Conservation (phyloP, 495 filamentous ascomycete species). For the Chaetomium tenue region DNA sequence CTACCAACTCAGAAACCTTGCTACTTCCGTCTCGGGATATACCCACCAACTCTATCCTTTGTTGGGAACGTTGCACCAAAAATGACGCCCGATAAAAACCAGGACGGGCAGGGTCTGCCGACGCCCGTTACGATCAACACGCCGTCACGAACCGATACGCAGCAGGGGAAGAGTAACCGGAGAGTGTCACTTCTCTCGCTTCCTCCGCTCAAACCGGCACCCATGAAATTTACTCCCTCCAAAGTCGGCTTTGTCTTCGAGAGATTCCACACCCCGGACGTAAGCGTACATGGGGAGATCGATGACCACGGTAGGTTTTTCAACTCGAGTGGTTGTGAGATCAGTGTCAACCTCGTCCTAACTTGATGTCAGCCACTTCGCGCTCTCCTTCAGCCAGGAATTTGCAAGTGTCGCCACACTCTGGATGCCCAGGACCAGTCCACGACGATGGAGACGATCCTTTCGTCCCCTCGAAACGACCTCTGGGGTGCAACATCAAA, state of each 20-base stretch:
- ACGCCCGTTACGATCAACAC: not conserved
- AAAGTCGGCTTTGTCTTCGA: not conserved
- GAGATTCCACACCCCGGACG: not conserved
- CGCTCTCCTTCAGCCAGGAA: not conserved
- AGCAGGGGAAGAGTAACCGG: slow-evolving; percentile 11
- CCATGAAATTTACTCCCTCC: not conserved
- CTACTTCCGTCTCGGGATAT: not conserved
- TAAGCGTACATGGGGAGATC: not conserved
- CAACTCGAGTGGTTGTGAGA: not conserved
- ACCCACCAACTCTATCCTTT: not conserved
- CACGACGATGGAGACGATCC: slow-evolving; percentile 12
- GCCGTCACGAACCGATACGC: slow-evolving; percentile 15
- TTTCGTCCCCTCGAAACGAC: not conserved
- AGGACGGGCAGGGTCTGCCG: not conserved
- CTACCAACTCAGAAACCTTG: not conserved
- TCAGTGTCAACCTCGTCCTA: not conserved
- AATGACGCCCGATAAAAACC: not conserved
- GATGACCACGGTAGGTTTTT: not conserved
- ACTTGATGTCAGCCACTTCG: slow-evolving; percentile 6
- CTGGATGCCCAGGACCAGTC: not conserved
- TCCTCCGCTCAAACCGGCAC: slow-evolving; percentile 10
- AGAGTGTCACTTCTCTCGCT: not conserved
- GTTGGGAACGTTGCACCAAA: not conserved
- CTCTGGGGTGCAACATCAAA: not conserved
- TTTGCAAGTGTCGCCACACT: not conserved